Percentiles rank a stretch among this genome's conserved stretches.
These are phyloP conservation scores for Penicillium roqueforti DNA, from an alignment of 495 filamentous ascomycete genomes.

Conservation along the genomic window DNA sequence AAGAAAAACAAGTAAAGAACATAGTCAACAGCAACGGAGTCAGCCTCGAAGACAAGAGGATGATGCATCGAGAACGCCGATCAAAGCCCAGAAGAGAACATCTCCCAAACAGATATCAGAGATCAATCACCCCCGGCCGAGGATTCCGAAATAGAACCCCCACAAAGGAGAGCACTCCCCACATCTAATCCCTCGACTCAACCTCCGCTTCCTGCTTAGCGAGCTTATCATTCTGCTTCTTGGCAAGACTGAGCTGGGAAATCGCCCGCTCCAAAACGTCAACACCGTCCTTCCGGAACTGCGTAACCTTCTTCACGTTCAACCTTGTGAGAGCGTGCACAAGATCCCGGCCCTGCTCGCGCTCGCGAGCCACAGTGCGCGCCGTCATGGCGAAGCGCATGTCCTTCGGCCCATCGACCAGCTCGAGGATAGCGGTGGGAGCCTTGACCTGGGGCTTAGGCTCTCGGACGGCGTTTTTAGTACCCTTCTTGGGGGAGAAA, in stretches of 20 bases:
- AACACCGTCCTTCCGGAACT: conserved; percentile 65
- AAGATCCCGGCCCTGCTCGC: conserved; percentile 43
- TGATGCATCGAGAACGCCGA: background rate
- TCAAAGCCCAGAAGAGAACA: background rate
- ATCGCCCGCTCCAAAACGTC: conserved; percentile 66
- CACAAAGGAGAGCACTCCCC: background rate
- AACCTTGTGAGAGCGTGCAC: conserved; percentile 65
- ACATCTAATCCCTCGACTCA: conserved; percentile 1
- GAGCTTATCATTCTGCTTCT: conserved; percentile 12
- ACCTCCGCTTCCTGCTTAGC: conserved; percentile 9
- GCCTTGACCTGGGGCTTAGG: conserved; percentile 64
- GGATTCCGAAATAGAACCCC: background rate
- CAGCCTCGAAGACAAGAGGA: background rate
- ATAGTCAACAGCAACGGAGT: conserved; percentile 12
- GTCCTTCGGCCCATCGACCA: conserved; percentile 92
- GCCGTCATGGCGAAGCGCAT: conserved; percentile 94
- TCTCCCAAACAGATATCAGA: background rate
- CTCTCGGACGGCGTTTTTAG: conserved; percentile 14
- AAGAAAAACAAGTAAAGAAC: conserved; percentile 18
- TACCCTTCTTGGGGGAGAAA: conserved; percentile 18
- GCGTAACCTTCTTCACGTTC: conserved; percentile 84
- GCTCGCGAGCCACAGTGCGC: conserved; percentile 62
- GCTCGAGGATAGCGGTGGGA: conserved; percentile 84
- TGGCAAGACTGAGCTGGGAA: conserved; percentile 46
- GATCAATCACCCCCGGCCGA: background rate